Evolutionary conservation across 2,329 filamentous ascomycete genomes (phyloP), one percentile per base, ranked within the genome.

Genomic region (Colletotrichum plurivorum): DNA sequence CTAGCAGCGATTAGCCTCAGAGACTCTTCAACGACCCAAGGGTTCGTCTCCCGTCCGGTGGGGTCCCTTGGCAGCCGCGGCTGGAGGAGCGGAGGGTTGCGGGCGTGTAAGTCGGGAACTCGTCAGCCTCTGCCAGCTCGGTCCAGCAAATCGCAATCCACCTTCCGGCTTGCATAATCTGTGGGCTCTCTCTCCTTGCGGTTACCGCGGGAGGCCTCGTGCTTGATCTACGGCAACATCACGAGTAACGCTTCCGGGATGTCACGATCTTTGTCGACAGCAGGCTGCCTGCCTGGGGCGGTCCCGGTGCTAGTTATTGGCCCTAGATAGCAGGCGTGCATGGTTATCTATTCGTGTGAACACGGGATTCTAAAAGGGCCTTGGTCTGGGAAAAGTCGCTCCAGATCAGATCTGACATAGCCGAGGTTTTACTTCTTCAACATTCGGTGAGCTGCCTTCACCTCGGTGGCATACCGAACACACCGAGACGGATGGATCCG

Each of bases 1-100:
- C 66, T 69, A 45, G 43, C 54, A 65, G 55, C 66, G 39, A 45
- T 65, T 56, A 69, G 61, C 66, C 55, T 65, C 41, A 55, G 55
- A 59, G 49, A 63, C 39, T 69, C 55, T 65, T 65, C 66, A 56
- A 55, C 36, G 22, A 55, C 31, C 54, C 41, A 36, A 49, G 62
- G 66, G 61, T 60, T 69, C 54, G 55, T 45, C 54, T 49, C 22
- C 55, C 43, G 36, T 25, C 36, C 41, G 20, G 66, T 65, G 66
- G 60, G 66, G 61, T 59, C 36, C 39, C 54, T 60, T 60, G 55
- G 54, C 66, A 60, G 49, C 61, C 55, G 49, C 49, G 43, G 55
- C 55, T 48, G 16, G 31, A 65, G 15, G 43, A 25, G 54, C 45
- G 25, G 64, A 51, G 36, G 57, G 52, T 51, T 52, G 52, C 53